Percentiles rank a stretch among this genome's conserved stretches.
These are phyloP conservation scores for Kingdonia uniflora DNA, from an alignment of 164 flowering plant genomes.

Conservation along the genomic window DNA sequence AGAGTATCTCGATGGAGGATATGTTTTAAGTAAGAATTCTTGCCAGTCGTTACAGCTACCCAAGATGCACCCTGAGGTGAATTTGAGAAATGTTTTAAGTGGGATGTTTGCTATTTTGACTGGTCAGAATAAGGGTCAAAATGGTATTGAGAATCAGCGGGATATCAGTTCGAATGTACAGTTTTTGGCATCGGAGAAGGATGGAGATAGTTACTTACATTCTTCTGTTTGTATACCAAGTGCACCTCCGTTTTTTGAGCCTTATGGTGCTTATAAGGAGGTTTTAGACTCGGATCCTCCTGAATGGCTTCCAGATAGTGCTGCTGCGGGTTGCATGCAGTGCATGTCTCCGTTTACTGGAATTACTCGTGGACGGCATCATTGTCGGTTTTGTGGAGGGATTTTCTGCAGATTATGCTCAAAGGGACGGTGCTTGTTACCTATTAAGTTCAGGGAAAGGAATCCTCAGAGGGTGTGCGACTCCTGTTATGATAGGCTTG, in stretches of 20 bases:
- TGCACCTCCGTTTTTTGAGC: constrained; percentile 90
- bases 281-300: constrained; percentile 88
- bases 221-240: constrained; percentile 83
- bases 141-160: constrained; percentile 11
- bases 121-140: constrained; percentile 39
- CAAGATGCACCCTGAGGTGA: constrained; percentile 49
- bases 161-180: constrained; percentile 41
- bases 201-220: constrained; percentile 72
- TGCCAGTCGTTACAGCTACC: constrained; percentile 8
- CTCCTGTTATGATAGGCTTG: constrained; percentile 84
- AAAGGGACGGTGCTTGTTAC: constrained; percentile 84
- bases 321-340: constrained; percentile 64
- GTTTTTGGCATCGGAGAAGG: constrained; percentile 63
- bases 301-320: constrained; percentile 92
- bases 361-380: constrained; percentile 88
- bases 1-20: constrained; percentile 46
- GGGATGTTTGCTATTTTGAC: constrained; percentile 75
- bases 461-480: constrained; percentile 95
- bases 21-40: constrained; percentile 37
- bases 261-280: constrained; percentile 55
- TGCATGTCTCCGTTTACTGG: constrained; percentile 76
- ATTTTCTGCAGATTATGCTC: constrained; percentile 74
- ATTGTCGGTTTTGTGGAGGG: constrained; percentile 96
- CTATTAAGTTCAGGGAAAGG: constrained; percentile 81
- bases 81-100: constrained; percentile 69